Conservation (phyloP, 2,329 filamentous ascomycete genomes). For the Paramyrothecium sp. region DNA sequence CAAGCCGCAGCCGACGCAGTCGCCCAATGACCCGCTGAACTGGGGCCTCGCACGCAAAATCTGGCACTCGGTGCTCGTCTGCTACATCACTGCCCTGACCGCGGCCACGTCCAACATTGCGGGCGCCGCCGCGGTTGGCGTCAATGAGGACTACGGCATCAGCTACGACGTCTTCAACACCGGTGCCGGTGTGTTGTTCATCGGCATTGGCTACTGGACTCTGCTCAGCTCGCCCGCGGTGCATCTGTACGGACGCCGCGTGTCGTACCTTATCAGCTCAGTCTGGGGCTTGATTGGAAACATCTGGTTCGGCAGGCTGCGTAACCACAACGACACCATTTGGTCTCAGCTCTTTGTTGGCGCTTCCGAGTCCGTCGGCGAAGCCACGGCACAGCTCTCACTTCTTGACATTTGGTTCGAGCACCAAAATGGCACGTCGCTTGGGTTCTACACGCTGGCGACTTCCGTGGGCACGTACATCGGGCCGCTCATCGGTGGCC, state of each 20-base stretch:
- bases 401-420: conserved; percentile 57
- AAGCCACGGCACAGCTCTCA: conserved; percentile 56
- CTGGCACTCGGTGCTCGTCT: conserved; percentile 50
- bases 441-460: conserved; percentile 54
- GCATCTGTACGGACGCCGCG: conserved; percentile 52
- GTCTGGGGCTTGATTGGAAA: conserved; percentile 46
- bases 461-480: conserved; percentile 56
- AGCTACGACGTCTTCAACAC: conserved; percentile 52
- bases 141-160: conserved; percentile 49
- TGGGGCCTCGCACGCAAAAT: conserved; percentile 46
- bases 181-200: conserved; percentile 54
- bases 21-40: conserved; percentile 51
- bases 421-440: conserved; percentile 52
- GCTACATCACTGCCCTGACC: conserved; percentile 52
- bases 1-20: conserved; percentile 50
- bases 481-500: conserved; percentile 51
- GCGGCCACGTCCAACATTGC: conserved; percentile 56
- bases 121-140: conserved; percentile 48
- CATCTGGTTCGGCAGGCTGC: conserved; percentile 50
- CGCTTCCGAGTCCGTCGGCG: conserved; percentile 54
- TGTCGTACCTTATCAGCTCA: conserved; percentile 53
- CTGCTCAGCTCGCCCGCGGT: conserved; percentile 51
- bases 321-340: conserved; percentile 43
- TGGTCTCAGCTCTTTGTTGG: conserved; percentile 58
- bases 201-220: conserved; percentile 55